phyloP scores from a whole-genome alignment of 805 yeast species.

The Candida odintsovae region DNA sequence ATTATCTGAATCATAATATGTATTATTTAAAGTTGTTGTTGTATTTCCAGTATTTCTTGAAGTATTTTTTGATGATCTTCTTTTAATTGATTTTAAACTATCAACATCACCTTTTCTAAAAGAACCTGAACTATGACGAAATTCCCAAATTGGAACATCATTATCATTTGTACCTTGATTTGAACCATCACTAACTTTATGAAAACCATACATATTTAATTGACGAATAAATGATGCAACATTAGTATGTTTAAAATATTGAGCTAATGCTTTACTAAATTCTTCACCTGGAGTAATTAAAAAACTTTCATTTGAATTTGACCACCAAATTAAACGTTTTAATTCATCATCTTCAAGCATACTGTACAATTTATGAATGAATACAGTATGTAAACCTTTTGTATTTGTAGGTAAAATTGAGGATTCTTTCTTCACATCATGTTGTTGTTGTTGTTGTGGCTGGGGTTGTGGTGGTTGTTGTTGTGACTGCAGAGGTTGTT shows the following conservation, averaged over 20 bases:
- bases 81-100: constrained; percentile 65
- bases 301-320: constrained; percentile 63
- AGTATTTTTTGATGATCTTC: constrained; percentile 52
- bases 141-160: constrained; percentile 64
- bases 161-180: constrained; percentile 3
- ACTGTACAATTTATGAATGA: constrained; percentile 84
- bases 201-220: constrained; percentile 78
- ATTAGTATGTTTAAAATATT: constrained; percentile 75
- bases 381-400: constrained; percentile 42
- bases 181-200: constrained; percentile 43
- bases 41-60: constrained; percentile 11
- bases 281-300: constrained; percentile 81
- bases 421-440: background rate
- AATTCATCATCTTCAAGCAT: constrained; percentile 80
- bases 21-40: background rate
- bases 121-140: constrained; percentile 72
- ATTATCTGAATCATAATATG: constrained; percentile 12
- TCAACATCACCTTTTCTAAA: constrained; percentile 81
- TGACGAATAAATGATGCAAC: constrained; percentile 77
- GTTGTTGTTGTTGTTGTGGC: background rate
- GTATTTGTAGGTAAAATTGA: constrained; percentile 17
- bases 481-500: too few relatives aligned
- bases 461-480: too few relatives aligned
- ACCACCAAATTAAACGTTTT: constrained; percentile 83
- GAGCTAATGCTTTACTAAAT: constrained; percentile 63